Evolutionary conservation across 2,329 filamentous ascomycete species (phyloP).

Genomic region (Xylaria sp.): DNA sequence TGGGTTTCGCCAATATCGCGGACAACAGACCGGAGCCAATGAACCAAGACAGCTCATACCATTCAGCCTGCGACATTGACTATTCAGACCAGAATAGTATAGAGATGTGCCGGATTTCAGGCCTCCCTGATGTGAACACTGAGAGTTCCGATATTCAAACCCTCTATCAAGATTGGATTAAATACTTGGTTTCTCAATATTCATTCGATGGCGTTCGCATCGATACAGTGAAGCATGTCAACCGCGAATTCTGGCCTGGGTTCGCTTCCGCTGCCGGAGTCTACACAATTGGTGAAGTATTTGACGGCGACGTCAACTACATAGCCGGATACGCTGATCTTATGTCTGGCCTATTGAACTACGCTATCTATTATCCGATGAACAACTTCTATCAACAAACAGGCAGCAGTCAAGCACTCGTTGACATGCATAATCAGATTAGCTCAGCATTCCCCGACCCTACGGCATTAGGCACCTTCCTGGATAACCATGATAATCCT

Average conservation of each 20-base stretch:
- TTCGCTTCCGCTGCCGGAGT: constrained; percentile 66
- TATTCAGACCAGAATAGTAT: constrained; percentile 61
- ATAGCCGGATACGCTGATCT: constrained; percentile 62
- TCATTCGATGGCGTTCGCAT: constrained; percentile 70
- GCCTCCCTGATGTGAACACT: constrained; percentile 71
- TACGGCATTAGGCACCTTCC: constrained; percentile 25
- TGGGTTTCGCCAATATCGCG: constrained; percentile 60
- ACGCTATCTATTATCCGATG: constrained; percentile 54
- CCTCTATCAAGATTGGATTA: constrained; percentile 68
- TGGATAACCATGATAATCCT: constrained; percentile 32
- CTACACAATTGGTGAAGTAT: constrained; percentile 70
- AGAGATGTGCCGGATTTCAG: constrained; percentile 65
- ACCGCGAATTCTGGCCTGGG: constrained; percentile 65
- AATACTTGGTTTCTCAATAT: constrained; percentile 66
- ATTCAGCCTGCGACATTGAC: constrained; percentile 67
- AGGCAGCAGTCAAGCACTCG: constrained; percentile 53
- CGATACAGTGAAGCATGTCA: constrained; percentile 70
- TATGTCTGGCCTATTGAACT: constrained; percentile 71
- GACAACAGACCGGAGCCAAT: constrained; percentile 56
- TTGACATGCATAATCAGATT: constrained; percentile 52
- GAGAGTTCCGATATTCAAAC: constrained; percentile 58
- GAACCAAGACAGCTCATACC: constrained; percentile 67
- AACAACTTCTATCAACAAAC: constrained; percentile 53
- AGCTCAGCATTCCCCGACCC: constrained; percentile 35
- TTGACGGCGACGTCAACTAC: constrained; percentile 62